Conservation (phyloP, 2,329 filamentous ascomycete species). For the Ophiostoma sp. region DNA sequence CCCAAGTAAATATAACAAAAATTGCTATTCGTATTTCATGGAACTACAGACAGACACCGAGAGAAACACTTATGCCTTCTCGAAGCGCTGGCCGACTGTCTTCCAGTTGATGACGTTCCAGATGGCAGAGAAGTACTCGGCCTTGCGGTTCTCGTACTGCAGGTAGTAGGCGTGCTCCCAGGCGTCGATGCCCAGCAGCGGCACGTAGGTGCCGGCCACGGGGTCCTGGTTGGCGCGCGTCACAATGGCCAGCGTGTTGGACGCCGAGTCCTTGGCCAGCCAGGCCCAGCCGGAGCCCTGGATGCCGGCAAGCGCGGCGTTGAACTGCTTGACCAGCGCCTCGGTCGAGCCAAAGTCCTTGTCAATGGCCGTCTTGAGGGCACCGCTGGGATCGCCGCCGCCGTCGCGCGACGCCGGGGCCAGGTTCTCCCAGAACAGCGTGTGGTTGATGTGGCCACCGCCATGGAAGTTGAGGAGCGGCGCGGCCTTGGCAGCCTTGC, state of each 20-base stretch:
- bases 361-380: slow-evolving; percentile 60
- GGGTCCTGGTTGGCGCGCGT: slow-evolving; percentile 85
- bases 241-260: slow-evolving; percentile 56
- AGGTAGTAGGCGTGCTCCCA: slow-evolving; percentile 97
- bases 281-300: slow-evolving; percentile 90
- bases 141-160: slow-evolving; percentile 95
- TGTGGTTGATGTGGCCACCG: slow-evolving; percentile 90
- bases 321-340: slow-evolving; percentile 61
- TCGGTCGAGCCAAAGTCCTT: slow-evolving; percentile 63
- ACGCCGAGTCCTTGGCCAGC: slow-evolving; percentile 67
- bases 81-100: slow-evolving; percentile 71
- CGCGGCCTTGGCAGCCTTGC: slow-evolving; percentile 46
- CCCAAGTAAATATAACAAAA: not conserved
- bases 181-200: slow-evolving; percentile 82
- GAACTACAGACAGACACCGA: not conserved
- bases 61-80: slow-evolving; percentile 24
- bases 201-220: slow-evolving; percentile 74
- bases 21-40: slow-evolving; percentile 3
- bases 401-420: slow-evolving; percentile 58
- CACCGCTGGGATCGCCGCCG: slow-evolving; percentile 55
- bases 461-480: slow-evolving; percentile 75
- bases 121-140: slow-evolving; percentile 87
- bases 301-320: slow-evolving; percentile 63
- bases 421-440: slow-evolving; percentile 85
- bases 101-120: slow-evolving; percentile 98